A percentile compares a stretch with the other conserved stretches of the same genome.
These are phyloP conservation scores for Erythrophleum fordii DNA, from an alignment of 306 rosid genomes.

Conservation along the genomic window DNA sequence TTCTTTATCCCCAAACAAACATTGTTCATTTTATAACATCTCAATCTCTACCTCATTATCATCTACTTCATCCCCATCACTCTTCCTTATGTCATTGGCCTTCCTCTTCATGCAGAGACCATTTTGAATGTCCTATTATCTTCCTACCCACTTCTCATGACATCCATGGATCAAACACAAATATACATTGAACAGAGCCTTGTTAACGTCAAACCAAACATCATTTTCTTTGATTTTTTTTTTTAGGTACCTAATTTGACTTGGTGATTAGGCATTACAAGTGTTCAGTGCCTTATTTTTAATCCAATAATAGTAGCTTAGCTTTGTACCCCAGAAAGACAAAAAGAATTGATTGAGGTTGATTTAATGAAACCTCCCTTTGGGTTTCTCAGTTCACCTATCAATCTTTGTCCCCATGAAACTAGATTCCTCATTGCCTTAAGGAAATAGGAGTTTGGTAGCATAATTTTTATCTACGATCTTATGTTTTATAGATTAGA, in stretches of 20 bases:
- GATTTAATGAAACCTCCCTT: slow-evolving; percentile 28
- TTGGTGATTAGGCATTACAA: not conserved
- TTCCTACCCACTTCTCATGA: not conserved
- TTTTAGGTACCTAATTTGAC: not conserved
- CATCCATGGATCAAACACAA: slow-evolving; percentile 5
- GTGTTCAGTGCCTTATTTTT: not conserved
- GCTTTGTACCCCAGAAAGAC: not conserved
- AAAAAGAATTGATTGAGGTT: not conserved
- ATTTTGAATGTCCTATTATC: not conserved
- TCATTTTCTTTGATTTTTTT: not conserved
- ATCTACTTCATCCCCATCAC: slow-evolving; percentile 25
- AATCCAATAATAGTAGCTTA: not conserved
- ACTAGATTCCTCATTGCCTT: not conserved
- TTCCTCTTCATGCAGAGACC: not conserved
- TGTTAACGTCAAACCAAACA: not conserved
- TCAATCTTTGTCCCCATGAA: slow-evolving; percentile 35
- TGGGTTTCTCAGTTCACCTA: slow-evolving; percentile 15
- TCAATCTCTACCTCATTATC: slow-evolving; percentile 33
- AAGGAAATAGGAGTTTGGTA: slow-evolving; percentile 20
- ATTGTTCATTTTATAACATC: slow-evolving; percentile 16
- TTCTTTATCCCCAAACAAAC: slow-evolving; percentile 35
- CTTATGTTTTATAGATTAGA: not conserved
- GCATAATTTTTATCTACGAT: slow-evolving; percentile 15
- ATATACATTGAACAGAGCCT: not conserved
- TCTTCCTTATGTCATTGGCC: slow-evolving; percentile 17